Conservation (phyloP, 345 rosid genomes). For the Geranium brycei region DNA sequence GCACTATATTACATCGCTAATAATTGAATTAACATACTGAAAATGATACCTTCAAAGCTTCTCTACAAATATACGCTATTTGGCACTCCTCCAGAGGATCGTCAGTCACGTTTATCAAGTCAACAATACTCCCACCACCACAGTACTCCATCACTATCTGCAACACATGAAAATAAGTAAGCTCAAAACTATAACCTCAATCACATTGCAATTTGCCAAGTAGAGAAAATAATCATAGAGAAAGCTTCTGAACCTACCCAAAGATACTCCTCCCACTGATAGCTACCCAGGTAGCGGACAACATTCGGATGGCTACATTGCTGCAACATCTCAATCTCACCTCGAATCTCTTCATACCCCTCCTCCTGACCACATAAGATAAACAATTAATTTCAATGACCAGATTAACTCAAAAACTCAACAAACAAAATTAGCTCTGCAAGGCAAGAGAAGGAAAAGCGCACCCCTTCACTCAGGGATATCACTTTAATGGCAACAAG, state of each 20-base stretch:
- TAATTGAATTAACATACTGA: not conserved
- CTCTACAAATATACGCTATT: constrained; percentile 88
- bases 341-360: constrained; percentile 94
- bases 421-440: not conserved
- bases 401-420: not conserved
- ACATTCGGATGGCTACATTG: constrained; percentile 96
- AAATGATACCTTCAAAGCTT: constrained; percentile 74
- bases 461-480: constrained; percentile 84
- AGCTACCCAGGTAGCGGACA: constrained; percentile 92
- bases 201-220: not conserved
- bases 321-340: constrained; percentile 99
- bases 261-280: constrained; percentile 97
- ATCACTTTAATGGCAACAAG: constrained; percentile 96
- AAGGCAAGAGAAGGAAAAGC: constrained; percentile 4
- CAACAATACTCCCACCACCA: constrained; percentile 98
- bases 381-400: not conserved
- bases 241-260: constrained; percentile 42
- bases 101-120: constrained; percentile 82
- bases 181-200: constrained; percentile 5
- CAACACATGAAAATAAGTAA: constrained; percentile 20
- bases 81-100: constrained; percentile 91
- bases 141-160: constrained; percentile 99
- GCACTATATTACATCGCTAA: not conserved
- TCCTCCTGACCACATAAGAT: constrained; percentile 52
- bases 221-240: not conserved